Base-by-base conservation (phyloP, 2,329 filamentous ascomycete genomes). In the Trichoderma asperellum region DNA sequence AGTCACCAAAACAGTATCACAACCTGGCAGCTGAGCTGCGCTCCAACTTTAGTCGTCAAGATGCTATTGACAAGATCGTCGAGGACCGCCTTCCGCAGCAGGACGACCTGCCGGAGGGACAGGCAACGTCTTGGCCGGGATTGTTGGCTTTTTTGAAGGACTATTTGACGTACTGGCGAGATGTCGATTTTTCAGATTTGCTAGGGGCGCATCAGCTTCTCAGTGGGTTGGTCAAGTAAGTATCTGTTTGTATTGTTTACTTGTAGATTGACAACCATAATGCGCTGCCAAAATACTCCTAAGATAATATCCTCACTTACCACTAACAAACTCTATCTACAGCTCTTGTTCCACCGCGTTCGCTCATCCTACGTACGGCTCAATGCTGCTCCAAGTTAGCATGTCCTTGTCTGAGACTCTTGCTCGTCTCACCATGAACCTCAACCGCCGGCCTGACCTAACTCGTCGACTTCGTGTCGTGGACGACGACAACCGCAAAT, bases 311-410 rank as follows among this genome's bases (percentile, higher is more conserved):
- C n/a, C 1, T 18, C 18, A 16, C 34, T 21, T 34, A 11, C 43
- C 40, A 14, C 32, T 67, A 35, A 67, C 40, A 32, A n/a, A 8
- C 12, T 24, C 24, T 24, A 2, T n/a, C 16, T 35, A 1, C 67
- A 95, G 93, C 76, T 91, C 94, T 74, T 96, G 92, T 74, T 91
- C 93, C 32, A 92, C 92, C 24, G 94, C 94, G 0, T 87, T 97
- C 59, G 88, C 89, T 7, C 91, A 97, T 75, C 89, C 91, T 1
- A 90, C 89, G 14, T 90, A 94, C 77, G 95, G 95, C 37, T 87
- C 91, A 35, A 86, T 97, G 75, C 88, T 97, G 74, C 87, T 97
- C 52, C 90, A 93, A 53, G 94, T 93, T 3, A 92, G 93, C 76
- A 89, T 97, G 74, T 91, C 91, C 35, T 87, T 97, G 65, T 95